These are phyloP conservation scores for Diaporthe caulivora DNA, from an alignment of 2,329 filamentous ascomycete genomes.

Conservation along the genomic window DNA sequence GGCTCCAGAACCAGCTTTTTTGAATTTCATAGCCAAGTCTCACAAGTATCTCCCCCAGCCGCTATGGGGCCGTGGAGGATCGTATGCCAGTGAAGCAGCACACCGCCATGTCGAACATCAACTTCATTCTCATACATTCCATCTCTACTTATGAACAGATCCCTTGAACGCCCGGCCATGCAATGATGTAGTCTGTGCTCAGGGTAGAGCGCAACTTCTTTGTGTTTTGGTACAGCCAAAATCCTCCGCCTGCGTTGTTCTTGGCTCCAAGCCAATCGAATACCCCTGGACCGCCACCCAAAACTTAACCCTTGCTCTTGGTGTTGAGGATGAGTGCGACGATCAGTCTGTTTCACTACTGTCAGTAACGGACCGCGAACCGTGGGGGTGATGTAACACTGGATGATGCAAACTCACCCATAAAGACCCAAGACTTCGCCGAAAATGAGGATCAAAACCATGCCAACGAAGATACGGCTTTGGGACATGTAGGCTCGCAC, in stretches of 20 bases:
- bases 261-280: neutral
- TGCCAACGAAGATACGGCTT: conserved; percentile 95
- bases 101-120: conserved; percentile 16
- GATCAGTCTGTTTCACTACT: conserved; percentile 74
- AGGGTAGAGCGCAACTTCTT: conserved; percentile 15
- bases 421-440: conserved; percentile 97
- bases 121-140: conserved; percentile 38
- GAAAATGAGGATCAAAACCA: conserved; percentile 99
- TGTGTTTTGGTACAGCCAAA: conserved; percentile 37
- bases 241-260: neutral
- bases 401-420: conserved; percentile 71
- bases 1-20: neutral
- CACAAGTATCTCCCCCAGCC: too few relatives aligned
- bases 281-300: neutral
- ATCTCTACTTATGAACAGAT: conserved; percentile 37
- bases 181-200: conserved; percentile 31
- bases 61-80: neutral
- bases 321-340: conserved; percentile 95
- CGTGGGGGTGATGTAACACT: too few relatives aligned
- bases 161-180: conserved; percentile 39
- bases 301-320: conserved; percentile 73
- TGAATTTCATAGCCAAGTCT: neutral
- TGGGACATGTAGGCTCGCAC: conserved; percentile 97
- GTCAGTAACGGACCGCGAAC: neutral
- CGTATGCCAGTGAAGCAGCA: neutral